Evolutionary conservation across 768 basidiomycete genomes (phyloP).

Genomic region (Candolleomyces eurysporus): DNA sequence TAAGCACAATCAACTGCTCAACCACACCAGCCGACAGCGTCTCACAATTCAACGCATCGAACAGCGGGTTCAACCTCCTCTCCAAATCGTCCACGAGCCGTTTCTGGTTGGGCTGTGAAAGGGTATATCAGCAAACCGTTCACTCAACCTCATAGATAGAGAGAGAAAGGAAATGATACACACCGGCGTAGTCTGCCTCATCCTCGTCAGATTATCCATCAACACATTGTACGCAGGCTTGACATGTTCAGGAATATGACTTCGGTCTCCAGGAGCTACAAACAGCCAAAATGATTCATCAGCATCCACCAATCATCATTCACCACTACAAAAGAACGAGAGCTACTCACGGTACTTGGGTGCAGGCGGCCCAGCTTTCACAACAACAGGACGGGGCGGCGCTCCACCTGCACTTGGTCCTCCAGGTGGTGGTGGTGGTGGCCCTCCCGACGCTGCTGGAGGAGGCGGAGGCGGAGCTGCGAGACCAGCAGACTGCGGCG

Average conservation of each 20-base stretch:
- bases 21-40: conserved; percentile 70
- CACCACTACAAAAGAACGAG: neutral
- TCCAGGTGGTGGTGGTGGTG: conserved; percentile 16
- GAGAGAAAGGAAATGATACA: conserved; percentile 15
- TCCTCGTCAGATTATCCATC: conserved; percentile 54
- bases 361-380: conserved; percentile 26
- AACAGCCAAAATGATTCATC: conserved; percentile 6
- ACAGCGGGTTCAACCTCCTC: conserved; percentile 78
- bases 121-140: neutral
- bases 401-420: conserved; percentile 28
- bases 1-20: conserved; percentile 68
- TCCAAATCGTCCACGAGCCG: conserved; percentile 86
- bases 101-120: conserved; percentile 72
- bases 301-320: neutral
- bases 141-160: conserved; percentile 3
- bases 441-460: neutral
- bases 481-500: neutral
- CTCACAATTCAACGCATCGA: conserved; percentile 90
- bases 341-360: conserved; percentile 44
- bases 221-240: conserved; percentile 68
- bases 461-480: no score
- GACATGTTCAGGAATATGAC: conserved; percentile 79
- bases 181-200: conserved; percentile 78
- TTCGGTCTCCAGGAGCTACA: conserved; percentile 84
- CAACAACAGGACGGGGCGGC: conserved; percentile 16